phyloP scores from a whole-genome alignment of 768 basidiomycete species.

The Termitomyces sp. region DNA sequence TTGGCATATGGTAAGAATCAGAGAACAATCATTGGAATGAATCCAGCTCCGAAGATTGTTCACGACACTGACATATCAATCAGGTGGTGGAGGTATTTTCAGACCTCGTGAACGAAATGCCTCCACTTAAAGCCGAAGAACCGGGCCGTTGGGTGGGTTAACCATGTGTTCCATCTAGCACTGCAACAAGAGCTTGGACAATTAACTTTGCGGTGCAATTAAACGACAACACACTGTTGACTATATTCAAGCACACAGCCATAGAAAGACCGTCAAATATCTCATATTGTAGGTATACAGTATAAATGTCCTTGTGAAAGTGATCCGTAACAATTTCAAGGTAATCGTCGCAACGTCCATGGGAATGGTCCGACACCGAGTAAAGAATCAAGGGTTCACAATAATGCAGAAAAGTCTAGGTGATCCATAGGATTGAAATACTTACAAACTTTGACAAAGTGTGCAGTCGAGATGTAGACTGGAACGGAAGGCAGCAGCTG shows the following conservation, averaged over 20 bases:
- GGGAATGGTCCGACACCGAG: slow-evolving; percentile 26
- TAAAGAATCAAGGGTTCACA: slow-evolving; percentile 24
- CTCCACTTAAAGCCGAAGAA: background rate
- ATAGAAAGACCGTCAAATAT: slow-evolving; percentile 25
- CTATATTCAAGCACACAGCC: background rate
- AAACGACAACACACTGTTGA: background rate
- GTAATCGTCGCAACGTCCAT: slow-evolving; percentile 29
- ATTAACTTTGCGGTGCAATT: background rate
- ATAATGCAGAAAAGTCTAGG: slow-evolving; percentile 19
- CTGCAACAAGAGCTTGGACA: background rate
- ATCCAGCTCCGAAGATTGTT: background rate
- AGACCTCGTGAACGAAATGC: slow-evolving; percentile 1
- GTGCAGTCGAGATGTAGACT: slow-evolving; percentile 57
- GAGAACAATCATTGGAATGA: background rate
- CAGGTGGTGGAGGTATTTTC: background rate
- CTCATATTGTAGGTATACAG: slow-evolving; percentile 37
- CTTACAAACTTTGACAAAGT: slow-evolving; percentile 62
- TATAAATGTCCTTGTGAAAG: slow-evolving; percentile 35
- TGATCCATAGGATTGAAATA: slow-evolving; percentile 34
- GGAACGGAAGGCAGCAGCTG: slow-evolving; percentile 59
- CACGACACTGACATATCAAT: background rate
- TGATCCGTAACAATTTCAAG: slow-evolving; percentile 26
- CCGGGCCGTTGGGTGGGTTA: background rate
- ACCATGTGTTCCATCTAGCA: background rate
- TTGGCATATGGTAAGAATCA: background rate